Conservation (phyloP, 2,329 filamentous ascomycete genomes). For the Aspergillus chevalieri region DNA sequence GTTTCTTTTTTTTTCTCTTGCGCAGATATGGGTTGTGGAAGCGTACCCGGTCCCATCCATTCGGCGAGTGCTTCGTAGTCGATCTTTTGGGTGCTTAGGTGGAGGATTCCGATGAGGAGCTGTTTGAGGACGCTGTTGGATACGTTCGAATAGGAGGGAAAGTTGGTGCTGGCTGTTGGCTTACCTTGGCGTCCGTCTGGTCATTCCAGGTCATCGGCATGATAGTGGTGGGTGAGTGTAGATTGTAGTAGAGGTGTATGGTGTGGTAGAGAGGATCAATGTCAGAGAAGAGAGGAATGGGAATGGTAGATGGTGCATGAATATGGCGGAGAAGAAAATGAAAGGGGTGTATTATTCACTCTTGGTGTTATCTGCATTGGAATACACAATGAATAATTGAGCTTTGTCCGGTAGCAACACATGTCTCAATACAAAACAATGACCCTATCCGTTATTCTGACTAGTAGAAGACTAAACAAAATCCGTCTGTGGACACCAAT, state of each 20-base stretch:
- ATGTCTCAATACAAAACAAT: too few species aligned
- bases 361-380: too few species aligned
- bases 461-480: too few species aligned
- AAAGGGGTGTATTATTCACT: too few species aligned
- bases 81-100: background rate
- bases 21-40: background rate
- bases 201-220: slow-evolving; percentile 27
- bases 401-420: too few species aligned
- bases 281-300: too few species aligned
- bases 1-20: background rate
- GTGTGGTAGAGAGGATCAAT: too few species aligned
- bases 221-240: background rate
- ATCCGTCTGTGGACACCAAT: too few species aligned
- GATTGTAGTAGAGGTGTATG: background rate
- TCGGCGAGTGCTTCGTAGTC: slow-evolving; percentile 4
- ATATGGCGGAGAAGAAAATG: too few species aligned
- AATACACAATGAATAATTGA: too few species aligned
- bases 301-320: too few species aligned
- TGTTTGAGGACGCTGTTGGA: background rate
- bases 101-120: background rate
- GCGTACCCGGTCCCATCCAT: slow-evolving; percentile 7
- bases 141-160: background rate
- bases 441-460: too few species aligned
- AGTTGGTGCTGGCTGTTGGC: background rate
- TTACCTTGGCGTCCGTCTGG: slow-evolving; percentile 22